Conservation (phyloP, 2,329 filamentous ascomycete genomes). For the Fusarium brachygibbosum region DNA sequence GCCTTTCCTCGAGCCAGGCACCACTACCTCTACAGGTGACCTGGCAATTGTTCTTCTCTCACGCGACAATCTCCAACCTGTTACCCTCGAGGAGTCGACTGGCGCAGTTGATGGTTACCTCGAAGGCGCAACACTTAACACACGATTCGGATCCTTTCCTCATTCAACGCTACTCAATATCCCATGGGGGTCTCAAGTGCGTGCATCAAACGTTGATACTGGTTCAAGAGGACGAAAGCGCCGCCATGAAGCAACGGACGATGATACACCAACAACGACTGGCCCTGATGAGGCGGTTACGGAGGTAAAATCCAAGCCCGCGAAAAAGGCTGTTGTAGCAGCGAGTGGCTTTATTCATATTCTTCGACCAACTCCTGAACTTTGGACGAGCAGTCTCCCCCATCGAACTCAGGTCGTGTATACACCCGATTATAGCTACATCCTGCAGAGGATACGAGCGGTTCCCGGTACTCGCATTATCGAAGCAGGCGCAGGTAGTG, state of each 20-base stretch:
- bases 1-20: constrained; percentile 82
- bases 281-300: constrained; percentile 54
- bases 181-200: constrained; percentile 92
- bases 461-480: constrained; percentile 80
- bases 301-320: constrained; percentile 51
- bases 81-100: constrained; percentile 74
- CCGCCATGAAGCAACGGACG: constrained; percentile 63
- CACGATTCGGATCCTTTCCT: constrained; percentile 91
- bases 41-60: constrained; percentile 90
- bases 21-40: constrained; percentile 70
- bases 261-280: constrained; percentile 57
- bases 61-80: constrained; percentile 84
- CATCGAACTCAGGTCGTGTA: constrained; percentile 90
- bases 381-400: constrained; percentile 84
- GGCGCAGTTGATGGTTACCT: constrained; percentile 78
- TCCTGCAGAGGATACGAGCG: constrained; percentile 81
- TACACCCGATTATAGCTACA: constrained; percentile 88
- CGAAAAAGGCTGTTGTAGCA: constrained; percentile 67
- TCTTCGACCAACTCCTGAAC: constrained; percentile 82
- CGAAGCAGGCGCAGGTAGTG: constrained; percentile 85
- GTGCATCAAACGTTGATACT: constrained; percentile 90
- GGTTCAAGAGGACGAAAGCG: constrained; percentile 85
- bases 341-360: constrained; percentile 82
- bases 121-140: constrained; percentile 87
- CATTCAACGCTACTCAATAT: constrained; percentile 82